Evolutionary conservation across 768 basidiomycete species (phyloP).

Genomic region (Leccinum variicolor): DNA sequence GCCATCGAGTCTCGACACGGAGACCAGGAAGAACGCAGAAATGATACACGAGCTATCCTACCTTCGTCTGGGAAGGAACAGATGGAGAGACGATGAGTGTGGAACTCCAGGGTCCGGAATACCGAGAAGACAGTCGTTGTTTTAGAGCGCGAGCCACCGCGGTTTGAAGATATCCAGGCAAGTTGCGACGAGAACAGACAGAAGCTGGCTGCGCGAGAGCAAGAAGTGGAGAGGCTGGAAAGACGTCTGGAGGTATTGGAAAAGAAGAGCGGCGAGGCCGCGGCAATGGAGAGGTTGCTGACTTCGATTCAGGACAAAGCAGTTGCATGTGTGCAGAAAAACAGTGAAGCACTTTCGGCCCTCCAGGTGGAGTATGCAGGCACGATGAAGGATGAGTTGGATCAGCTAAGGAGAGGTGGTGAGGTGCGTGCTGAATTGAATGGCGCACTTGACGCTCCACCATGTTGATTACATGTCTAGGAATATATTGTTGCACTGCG

Average conservation of each 20-base stretch:
- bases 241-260: slow-evolving; percentile 42
- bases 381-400: slow-evolving; percentile 55
- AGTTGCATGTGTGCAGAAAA: slow-evolving; percentile 39
- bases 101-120: slow-evolving; percentile 49
- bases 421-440: slow-evolving; percentile 50
- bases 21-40: slow-evolving; percentile 60
- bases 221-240: slow-evolving; percentile 37
- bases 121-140: slow-evolving; percentile 63
- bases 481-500: slow-evolving; percentile 47
- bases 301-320: slow-evolving; percentile 33
- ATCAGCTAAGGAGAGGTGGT: slow-evolving; percentile 37
- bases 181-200: slow-evolving; percentile 43
- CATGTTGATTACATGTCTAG: slow-evolving; percentile 49
- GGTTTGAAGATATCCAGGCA: slow-evolving; percentile 45
- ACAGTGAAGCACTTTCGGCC: slow-evolving; percentile 37
- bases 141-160: slow-evolving; percentile 52
- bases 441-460: slow-evolving; percentile 46
- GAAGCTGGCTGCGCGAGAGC: slow-evolving; percentile 35
- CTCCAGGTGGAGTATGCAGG: slow-evolving; percentile 40
- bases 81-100: slow-evolving; percentile 57
- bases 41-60: slow-evolving; percentile 61
- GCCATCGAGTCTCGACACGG: slow-evolving; percentile 55
- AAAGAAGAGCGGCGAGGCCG: slow-evolving; percentile 38
- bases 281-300: slow-evolving; percentile 39
- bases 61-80: slow-evolving; percentile 62